phyloP scores from a whole-genome alignment of 2,329 filamentous ascomycete genomes.

The Albifimbria verrucaria region DNA sequence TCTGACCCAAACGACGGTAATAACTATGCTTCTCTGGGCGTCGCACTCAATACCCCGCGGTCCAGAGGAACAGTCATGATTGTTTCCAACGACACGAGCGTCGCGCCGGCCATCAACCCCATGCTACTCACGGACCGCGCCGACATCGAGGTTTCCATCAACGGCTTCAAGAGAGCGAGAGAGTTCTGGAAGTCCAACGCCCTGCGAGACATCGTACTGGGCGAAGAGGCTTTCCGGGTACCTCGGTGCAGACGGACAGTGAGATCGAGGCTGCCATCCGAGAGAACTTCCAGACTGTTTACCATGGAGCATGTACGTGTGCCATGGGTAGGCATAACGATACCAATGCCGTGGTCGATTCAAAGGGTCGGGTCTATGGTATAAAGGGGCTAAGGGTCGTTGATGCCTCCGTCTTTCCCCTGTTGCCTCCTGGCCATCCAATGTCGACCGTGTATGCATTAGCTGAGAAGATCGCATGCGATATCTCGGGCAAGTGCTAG shows the following conservation, averaged over 20 bases:
- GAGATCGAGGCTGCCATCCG: background rate
- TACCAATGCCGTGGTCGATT: background rate
- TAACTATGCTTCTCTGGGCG: background rate
- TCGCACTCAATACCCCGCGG: background rate
- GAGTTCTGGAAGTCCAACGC: background rate
- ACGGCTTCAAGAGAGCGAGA: background rate
- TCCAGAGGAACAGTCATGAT: background rate
- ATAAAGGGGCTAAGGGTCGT: conserved; percentile 52
- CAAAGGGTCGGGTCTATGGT: conserved; percentile 49
- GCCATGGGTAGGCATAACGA: conserved; percentile 42
- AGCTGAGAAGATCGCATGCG: no score
- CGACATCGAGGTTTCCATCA: background rate
- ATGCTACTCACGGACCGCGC: background rate
- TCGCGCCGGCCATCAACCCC: background rate
- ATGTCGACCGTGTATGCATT: no score
- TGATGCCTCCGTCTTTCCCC: conserved; percentile 56
- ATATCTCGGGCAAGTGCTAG: no score
- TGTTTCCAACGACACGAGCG: background rate
- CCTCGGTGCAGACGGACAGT: background rate
- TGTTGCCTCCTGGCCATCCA: no score
- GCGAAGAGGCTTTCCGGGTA: background rate
- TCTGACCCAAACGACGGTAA: background rate
- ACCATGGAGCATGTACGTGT: conserved; percentile 42
- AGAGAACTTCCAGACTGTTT: background rate
- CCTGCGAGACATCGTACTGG: background rate